These are phyloP conservation scores for Crithidia sp. DNA, from an alignment of 208 protist species.

Conservation along the genomic window DNA sequence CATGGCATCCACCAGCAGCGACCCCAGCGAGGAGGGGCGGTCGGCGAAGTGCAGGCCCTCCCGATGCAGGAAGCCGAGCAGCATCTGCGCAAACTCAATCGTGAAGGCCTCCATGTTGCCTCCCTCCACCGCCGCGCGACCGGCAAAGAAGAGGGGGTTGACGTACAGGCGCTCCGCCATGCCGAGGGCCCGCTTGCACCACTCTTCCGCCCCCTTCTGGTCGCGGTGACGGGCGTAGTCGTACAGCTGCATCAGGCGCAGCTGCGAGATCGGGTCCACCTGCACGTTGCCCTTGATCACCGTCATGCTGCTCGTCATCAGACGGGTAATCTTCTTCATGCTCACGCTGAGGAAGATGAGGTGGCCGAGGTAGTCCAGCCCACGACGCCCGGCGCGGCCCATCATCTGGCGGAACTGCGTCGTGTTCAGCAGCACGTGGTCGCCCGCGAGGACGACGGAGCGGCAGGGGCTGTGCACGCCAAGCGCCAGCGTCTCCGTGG, in stretches of 20 bases:
- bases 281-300: constrained; percentile 93
- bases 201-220: constrained; percentile 58
- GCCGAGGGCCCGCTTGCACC: constrained; percentile 47
- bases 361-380: constrained; percentile 94
- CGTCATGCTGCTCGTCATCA: constrained; percentile 92
- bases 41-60: constrained; percentile 85
- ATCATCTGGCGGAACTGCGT: constrained; percentile 96
- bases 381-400: constrained; percentile 95
- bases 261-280: constrained; percentile 82
- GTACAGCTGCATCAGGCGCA: constrained; percentile 86
- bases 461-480: constrained; percentile 96
- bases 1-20: constrained; percentile 77
- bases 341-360: constrained; percentile 94
- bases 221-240: constrained; percentile 71
- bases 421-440: constrained; percentile 92
- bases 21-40: constrained; percentile 80
- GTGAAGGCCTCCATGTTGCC: constrained; percentile 83
- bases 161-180: constrained; percentile 80
- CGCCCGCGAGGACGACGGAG: constrained; percentile 93
- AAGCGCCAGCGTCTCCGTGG: constrained; percentile 94
- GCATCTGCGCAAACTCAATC: constrained; percentile 77
- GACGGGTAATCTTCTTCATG: constrained; percentile 85
- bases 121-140: constrained; percentile 56
- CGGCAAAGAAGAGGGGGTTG: constrained; percentile 87
- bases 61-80: constrained; percentile 77